These are phyloP conservation scores for Pholiota microspora DNA, from an alignment of 768 basidiomycete genomes.

Conservation along the genomic window DNA sequence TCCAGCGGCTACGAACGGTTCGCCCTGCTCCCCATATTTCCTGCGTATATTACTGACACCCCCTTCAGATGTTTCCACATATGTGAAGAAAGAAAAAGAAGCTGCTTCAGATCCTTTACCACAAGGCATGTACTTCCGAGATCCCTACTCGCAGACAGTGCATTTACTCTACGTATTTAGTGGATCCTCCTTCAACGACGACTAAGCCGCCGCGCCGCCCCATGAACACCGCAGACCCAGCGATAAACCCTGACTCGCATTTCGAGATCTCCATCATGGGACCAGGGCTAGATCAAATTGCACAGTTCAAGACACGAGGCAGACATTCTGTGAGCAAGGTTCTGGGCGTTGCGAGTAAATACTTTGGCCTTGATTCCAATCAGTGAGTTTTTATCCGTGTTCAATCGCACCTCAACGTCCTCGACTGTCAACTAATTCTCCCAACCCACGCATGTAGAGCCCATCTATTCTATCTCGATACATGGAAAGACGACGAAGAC, in stretches of 20 bases:
- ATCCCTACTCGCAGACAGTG: neutral
- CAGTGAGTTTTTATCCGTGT: constrained; percentile 20
- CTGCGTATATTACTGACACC: neutral
- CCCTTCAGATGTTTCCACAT: neutral
- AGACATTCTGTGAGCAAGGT: constrained; percentile 40
- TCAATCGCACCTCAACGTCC: too few relatives aligned
- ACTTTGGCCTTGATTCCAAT: constrained; percentile 32
- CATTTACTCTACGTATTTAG: too few relatives aligned
- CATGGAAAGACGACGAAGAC: constrained; percentile 10
- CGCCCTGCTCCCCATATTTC: too few relatives aligned
- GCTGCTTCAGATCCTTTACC: too few relatives aligned
- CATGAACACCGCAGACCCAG: neutral
- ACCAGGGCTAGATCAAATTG: constrained; percentile 17
- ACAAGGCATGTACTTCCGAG: neutral
- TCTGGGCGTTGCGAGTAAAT: constrained; percentile 36
- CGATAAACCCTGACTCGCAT: constrained; percentile 20
- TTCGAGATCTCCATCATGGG: constrained; percentile 29
- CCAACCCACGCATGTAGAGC: constrained; percentile 11
- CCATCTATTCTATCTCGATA: constrained; percentile 13
- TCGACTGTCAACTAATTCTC: neutral
- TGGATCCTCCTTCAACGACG: neutral
- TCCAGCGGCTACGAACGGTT: neutral
- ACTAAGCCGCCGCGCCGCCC: neutral
- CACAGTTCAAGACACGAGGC: constrained; percentile 42
- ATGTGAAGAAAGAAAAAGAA: neutral